Percentiles rank a stretch among this genome's conserved stretches.
Evolutionary conservation across 2,329 filamentous ascomycete genomes (phyloP).

Genomic region (Alternaria atra): DNA sequence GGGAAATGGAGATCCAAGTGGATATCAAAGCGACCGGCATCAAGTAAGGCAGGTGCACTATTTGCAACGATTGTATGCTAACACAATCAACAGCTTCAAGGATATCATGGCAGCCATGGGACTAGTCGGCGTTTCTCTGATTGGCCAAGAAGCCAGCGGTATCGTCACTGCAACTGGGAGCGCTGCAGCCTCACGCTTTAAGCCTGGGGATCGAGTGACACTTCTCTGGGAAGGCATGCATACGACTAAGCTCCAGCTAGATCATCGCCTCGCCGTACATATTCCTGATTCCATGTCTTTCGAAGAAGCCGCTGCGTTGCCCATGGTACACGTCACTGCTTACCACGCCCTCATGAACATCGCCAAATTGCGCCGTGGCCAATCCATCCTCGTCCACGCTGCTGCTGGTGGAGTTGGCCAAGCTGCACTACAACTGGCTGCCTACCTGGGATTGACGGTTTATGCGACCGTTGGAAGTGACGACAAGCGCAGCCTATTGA

Average conservation of each 20-base stretch:
- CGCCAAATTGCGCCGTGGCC: conserved; percentile 30
- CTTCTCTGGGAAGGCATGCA: no score
- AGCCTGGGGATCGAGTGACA: no score
- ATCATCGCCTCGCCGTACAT: no score
- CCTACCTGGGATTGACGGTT: conserved; percentile 30
- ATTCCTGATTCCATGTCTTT: conserved; percentile 25
- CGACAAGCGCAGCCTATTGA: conserved; percentile 30
- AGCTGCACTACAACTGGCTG: conserved; percentile 35
- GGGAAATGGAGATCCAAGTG: conserved; percentile 22
- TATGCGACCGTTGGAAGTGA: conserved; percentile 31
- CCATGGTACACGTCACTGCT: not conserved
- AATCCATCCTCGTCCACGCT: conserved; percentile 39
- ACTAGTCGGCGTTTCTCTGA: not conserved
- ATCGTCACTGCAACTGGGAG: not conserved
- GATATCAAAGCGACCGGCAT: conserved; percentile 30
- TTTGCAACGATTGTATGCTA: no score
- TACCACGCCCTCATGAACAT: conserved; percentile 30
- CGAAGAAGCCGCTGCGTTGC: conserved; percentile 19
- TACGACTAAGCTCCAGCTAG: no score
- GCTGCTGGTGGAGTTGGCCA: conserved; percentile 32
- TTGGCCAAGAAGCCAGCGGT: not conserved
- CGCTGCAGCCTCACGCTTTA: not conserved
- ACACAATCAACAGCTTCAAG: conserved; percentile 7
- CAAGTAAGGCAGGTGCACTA: conserved; percentile 1
- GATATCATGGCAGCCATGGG: conserved; percentile 21